Base-by-base conservation (phyloP, 2,329 filamentous ascomycete species). In the Talaromyces pinophilus region DNA sequence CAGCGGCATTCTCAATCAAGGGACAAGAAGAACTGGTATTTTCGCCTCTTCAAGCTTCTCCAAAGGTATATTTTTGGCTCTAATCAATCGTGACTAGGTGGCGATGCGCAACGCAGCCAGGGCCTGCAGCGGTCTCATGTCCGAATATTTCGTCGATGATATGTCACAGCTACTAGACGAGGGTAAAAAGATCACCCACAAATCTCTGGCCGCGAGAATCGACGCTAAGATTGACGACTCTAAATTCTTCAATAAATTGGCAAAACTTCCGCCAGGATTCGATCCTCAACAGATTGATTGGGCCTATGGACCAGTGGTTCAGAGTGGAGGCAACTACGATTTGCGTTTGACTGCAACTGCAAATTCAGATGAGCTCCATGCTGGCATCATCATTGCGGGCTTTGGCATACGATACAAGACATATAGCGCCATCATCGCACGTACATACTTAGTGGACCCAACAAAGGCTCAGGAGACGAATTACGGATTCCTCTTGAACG, bases 131-230 rank as follows among this genome's bases (percentile, higher is more conserved):
- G 93, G 93, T 67, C 84, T 98, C 67, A 96, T 98, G 89, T 92
- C 92, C 61, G 92, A 94, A 67, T 99, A 95, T 80, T 98, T 98
- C 78, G 89, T 99, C 70, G 95, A 99, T 76, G 93, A 97, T 78
- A 98, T 99, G 93, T 97, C 94, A 61, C 90, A 91, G 72, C 90
- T 98, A 62, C 87, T 99, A 67, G 95, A 99, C 75, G 90, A 93
- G 71, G 96, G 98, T 79, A 97, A 97, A 84, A 97, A 97, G 77
- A 92, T 98, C 76, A 95, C 93, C 69, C 95, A 99, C 80, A 92
- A 90, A 70, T 85, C 86, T 1, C 85, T 99, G 7, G 89, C 92
- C n/a, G 88, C 92, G 73, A 95, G 93, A 79, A 90, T 99, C 38
- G 89, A 94, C 71, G 87, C 88, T 74, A 97, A 97, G 81, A 89